Evolutionary conservation across 371 early-diverging fungal genomes (phyloP), one percentile per base, ranked within the genome.

Genomic region (Syncephalastrum monosporum): DNA sequence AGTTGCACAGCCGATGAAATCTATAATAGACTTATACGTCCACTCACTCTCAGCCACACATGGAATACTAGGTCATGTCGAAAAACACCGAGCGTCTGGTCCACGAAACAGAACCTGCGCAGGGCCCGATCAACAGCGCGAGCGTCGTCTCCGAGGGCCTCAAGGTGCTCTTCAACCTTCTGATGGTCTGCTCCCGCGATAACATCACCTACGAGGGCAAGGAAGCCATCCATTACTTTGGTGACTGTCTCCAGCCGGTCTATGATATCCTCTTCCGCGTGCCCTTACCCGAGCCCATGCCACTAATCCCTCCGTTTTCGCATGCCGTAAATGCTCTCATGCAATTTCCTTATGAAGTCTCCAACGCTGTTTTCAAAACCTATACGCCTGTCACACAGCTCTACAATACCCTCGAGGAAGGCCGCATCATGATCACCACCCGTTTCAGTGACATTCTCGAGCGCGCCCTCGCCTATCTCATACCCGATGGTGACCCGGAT

Each of bases 321-420:
- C 89, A 90, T 61, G 89, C 88, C 0, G 77, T 93, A 15, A 88
- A 93, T 67, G 79, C 82, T 0, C 61, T 91, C 24, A 77, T 91
- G 72, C 87, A 89, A 57, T 83, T 74, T 54, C 82, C 86, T 10
- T 64, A 60, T 58, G 49, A 55, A 7, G 67, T 64, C 8, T 68
- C 71, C 27, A 47, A 57, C 42, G 53, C 47, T 38, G 48, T 67
- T 0, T 90, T 84, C 82, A 62, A 46, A 77, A 56, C 65, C 70
- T 47, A n/a, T 41, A 57, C 56, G 3, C 64, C 74, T 51, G 48
- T 59, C 7, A 46, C 16, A 4, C n/a, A 43, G 4, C 41, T 59
- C 2, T 57, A 54, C 42, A 23, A 15, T 4, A 47, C 61, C 4
- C n/a, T 14, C 5, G 61, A 68, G 42, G 55, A 61, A 13, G 61